Evolutionary conservation across 495 filamentous ascomycete genomes (phyloP).

Genomic region (Trichoderma parareesei): DNA sequence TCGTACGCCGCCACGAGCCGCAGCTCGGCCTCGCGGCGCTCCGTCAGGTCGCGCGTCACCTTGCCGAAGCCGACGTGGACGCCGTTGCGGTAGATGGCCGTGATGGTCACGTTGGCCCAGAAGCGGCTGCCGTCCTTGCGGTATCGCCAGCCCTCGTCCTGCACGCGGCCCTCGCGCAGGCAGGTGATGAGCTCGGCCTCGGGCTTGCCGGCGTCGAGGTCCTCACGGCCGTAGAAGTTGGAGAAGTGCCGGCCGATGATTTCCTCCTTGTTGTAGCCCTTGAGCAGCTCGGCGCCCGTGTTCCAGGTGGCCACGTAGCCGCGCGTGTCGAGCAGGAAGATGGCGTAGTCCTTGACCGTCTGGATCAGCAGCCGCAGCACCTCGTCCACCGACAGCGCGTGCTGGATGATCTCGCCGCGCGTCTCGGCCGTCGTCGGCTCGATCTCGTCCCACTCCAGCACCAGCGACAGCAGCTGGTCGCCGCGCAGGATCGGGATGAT

Average conservation of each 20-base stretch:
- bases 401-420: slow-evolving; percentile 37
- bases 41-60: slow-evolving; percentile 56
- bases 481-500: slow-evolving; percentile 42
- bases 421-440: slow-evolving; percentile 17
- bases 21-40: slow-evolving; percentile 50
- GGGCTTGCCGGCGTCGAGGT: slow-evolving; percentile 45
- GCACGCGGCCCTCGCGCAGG: slow-evolving; percentile 50
- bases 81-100: slow-evolving; percentile 48
- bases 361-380: slow-evolving; percentile 56
- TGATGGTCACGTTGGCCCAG: slow-evolving; percentile 63
- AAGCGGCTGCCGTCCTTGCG: slow-evolving; percentile 53
- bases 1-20: slow-evolving; percentile 55
- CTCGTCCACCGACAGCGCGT: slow-evolving; percentile 36
- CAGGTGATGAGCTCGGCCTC: slow-evolving; percentile 47
- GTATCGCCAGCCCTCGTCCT: slow-evolving; percentile 62
- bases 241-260: slow-evolving; percentile 59
- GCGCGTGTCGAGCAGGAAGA: slow-evolving; percentile 55
- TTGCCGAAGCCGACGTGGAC: slow-evolving; percentile 57
- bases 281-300: slow-evolving; percentile 48
- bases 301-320: slow-evolving; percentile 58
- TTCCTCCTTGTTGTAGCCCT: slow-evolving; percentile 48
- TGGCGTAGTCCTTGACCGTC: slow-evolving; percentile 58
- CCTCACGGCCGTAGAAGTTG: slow-evolving; percentile 51
- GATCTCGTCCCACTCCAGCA: slow-evolving; percentile 37
- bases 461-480: slow-evolving; percentile 40